A percentile compares a stretch with the other conserved stretches of the same genome.
Conservation (phyloP, 2,329 filamentous ascomycete genomes). For the Penicillium sumatraense region DNA sequence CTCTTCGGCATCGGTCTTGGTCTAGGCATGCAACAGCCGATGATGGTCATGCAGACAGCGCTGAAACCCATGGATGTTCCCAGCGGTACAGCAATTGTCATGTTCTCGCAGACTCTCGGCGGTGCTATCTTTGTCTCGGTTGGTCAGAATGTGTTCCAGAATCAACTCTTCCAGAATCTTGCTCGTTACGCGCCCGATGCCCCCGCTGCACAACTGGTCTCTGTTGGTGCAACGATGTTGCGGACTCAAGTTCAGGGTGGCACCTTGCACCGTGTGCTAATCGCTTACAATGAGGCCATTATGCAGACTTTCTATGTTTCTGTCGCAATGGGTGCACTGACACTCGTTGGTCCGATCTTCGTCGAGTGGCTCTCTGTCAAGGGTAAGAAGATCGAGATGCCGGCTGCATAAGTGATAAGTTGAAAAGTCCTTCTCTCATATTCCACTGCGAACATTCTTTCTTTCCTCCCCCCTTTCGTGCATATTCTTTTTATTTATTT, state of each 20-base stretch:
- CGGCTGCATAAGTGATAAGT: conserved; percentile 14
- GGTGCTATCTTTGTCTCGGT: conserved; percentile 44
- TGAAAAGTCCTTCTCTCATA: conserved; percentile 7
- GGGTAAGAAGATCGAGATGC: conserved; percentile 25
- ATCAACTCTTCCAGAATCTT: conserved; percentile 36
- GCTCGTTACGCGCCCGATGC: conserved; percentile 27
- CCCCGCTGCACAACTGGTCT: conserved; percentile 32
- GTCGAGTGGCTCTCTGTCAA: conserved; percentile 49
- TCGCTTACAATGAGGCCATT: conserved; percentile 44
- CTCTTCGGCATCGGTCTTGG: conserved; percentile 43
- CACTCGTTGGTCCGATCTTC: conserved; percentile 38
- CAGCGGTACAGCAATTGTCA: conserved; percentile 39
- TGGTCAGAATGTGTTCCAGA: conserved; percentile 45
- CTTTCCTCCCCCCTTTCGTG: conserved; percentile 10
- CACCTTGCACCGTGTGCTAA: conserved; percentile 33
- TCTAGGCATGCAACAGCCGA: conserved; percentile 41
- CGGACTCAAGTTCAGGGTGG: conserved; percentile 32
- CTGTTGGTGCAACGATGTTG: conserved; percentile 45
- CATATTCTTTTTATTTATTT: conserved; percentile 20
- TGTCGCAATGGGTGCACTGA: conserved; percentile 42
- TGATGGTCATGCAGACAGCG: conserved; percentile 41
- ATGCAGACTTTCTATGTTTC: conserved; percentile 45
- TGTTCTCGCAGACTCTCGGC: conserved; percentile 44
- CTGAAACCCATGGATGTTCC: conserved; percentile 38
- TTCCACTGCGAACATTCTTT: no score